These are phyloP conservation scores for Trametes cubensis DNA, from an alignment of 768 basidiomycete species.

Conservation along the genomic window DNA sequence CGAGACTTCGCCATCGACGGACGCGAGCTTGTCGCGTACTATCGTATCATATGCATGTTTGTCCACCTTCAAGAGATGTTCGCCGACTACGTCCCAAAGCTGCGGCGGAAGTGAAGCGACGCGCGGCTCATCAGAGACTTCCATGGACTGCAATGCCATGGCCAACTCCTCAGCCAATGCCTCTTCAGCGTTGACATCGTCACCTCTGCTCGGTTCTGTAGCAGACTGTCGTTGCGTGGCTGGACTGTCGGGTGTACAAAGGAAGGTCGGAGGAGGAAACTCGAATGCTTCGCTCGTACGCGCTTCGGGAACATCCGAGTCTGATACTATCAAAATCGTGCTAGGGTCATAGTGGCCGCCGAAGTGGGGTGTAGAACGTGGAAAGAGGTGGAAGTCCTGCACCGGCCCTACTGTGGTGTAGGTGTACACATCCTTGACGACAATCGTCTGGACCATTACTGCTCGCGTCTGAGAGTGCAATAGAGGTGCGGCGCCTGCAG, in stretches of 20 bases:
- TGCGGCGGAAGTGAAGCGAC: constrained; percentile 40
- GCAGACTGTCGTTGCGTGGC: not conserved
- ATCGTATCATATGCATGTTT: constrained; percentile 51
- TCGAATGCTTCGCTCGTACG: constrained; percentile 63
- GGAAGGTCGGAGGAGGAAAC: constrained; percentile 65
- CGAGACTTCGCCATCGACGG: constrained; percentile 11
- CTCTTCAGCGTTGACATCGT: constrained; percentile 17
- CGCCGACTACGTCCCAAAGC: constrained; percentile 46
- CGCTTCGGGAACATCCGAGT: constrained; percentile 44
- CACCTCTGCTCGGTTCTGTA: not conserved
- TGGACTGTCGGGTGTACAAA: constrained; percentile 1
- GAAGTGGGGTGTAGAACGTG: constrained; percentile 71
- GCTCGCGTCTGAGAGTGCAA: constrained; percentile 50
- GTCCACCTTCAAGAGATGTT: constrained; percentile 50
- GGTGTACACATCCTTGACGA: constrained; percentile 51
- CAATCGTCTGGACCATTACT: constrained; percentile 65
- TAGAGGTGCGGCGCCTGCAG: constrained; percentile 25
- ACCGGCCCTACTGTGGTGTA: constrained; percentile 61
- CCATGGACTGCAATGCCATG: constrained; percentile 43
- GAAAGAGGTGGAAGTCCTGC: constrained; percentile 82
- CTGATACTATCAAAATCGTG: constrained; percentile 64
- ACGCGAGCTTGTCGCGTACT: constrained; percentile 33
- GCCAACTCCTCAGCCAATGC: constrained; percentile 44
- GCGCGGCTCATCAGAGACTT: constrained; percentile 42
- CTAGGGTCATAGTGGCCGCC: constrained; percentile 66